Percentiles rank a stretch among this genome's conserved stretches.
Conservation (phyloP, 768 basidiomycete species). For the Leccinum variicolor region DNA sequence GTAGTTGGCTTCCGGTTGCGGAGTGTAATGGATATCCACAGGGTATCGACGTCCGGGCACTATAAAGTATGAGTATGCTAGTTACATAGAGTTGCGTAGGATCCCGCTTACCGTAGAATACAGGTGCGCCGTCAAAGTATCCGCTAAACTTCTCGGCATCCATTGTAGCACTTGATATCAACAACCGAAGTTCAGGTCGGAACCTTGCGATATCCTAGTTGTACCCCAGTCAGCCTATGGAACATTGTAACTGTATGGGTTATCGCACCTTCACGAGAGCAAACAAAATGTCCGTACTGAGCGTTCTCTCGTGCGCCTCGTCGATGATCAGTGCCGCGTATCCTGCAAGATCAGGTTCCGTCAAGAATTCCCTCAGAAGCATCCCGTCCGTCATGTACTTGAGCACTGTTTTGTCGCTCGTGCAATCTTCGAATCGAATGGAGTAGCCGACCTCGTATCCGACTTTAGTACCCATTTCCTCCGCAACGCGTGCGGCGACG, state of each 20-base stretch:
- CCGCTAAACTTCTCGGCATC: constrained; percentile 98
- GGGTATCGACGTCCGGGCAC: constrained; percentile 97
- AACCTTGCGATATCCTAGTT: constrained; percentile 92
- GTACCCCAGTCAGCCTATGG: constrained; percentile 20
- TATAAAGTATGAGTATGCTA: constrained; percentile 29
- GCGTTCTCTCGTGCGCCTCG: constrained; percentile 96
- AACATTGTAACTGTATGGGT: constrained; percentile 5
- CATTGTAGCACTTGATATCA: constrained; percentile 96
- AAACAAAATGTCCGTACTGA: constrained; percentile 98
- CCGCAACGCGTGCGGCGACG: constrained; percentile 97
- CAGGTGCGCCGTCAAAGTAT: constrained; percentile 95
- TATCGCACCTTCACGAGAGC: constrained; percentile 93
- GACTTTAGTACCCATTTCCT: constrained; percentile 96
- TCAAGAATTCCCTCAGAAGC: constrained; percentile 94
- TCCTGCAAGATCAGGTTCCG: constrained; percentile 93
- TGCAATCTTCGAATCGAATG: constrained; percentile 99
- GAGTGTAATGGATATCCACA: constrained; percentile 98
- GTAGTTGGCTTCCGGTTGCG: constrained; percentile 99
- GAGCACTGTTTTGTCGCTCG: constrained; percentile 96
- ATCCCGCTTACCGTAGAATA: constrained; percentile 73
- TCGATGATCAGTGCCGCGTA: constrained; percentile 97
- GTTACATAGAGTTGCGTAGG: not conserved
- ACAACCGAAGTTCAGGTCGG: constrained; percentile 85
- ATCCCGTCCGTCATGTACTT: constrained; percentile 99
- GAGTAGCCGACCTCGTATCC: constrained; percentile 99